Base-by-base conservation (phyloP, 257 asterid species). In the Ocimum tenuiflorum region DNA sequence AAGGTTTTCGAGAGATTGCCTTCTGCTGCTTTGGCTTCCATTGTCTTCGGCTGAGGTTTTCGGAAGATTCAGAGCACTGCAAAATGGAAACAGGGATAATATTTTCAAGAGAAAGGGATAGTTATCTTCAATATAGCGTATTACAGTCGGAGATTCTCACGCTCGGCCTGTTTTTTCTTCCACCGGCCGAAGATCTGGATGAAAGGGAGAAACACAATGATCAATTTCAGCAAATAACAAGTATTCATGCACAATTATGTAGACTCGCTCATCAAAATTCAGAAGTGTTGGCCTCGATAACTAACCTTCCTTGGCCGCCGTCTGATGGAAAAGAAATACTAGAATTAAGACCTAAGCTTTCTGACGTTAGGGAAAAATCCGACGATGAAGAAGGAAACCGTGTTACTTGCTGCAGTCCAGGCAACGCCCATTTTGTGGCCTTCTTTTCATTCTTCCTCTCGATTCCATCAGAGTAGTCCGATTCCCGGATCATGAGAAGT, bases 231-330 rank as follows among this genome's bases (percentile, higher is more conserved):
- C 50, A 51, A 17, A 50, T 46, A 41, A 63, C 60, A 36, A 63
- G 13, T 53, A 49, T 22, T 23, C n/a, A 56, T 3, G 43, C 41
- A 33, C 3, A 42, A n/a, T n/a, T n/a, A n/a, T n/a, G n/a, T n/a
- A n/a, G n/a, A n/a, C n/a, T n/a, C n/a, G n/a, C n/a, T n/a, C 38
- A 69, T 24, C 63, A 47, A 41, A 24, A 58, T 55, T 62, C 29
- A 63, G n/a, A 57, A 10, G 49, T 15, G 12, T 17, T 22, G 6
- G 35, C 18, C 31, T 42, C 29, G 62, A 70, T 23, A 51, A 58
- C 74, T 23, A 46, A 88, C 94, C 97, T 86, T 79, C 91, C 86
- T 45, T 67, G 86, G 68, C 82, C 82, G 78, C 91, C 75, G 64
- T 75, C 95, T 24, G 73, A 65, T 18, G 91, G 83, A 73, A 65